These are phyloP conservation scores for Coemansia sp. DNA, from an alignment of 192 early-diverging fungal species.

Conservation along the genomic window DNA sequence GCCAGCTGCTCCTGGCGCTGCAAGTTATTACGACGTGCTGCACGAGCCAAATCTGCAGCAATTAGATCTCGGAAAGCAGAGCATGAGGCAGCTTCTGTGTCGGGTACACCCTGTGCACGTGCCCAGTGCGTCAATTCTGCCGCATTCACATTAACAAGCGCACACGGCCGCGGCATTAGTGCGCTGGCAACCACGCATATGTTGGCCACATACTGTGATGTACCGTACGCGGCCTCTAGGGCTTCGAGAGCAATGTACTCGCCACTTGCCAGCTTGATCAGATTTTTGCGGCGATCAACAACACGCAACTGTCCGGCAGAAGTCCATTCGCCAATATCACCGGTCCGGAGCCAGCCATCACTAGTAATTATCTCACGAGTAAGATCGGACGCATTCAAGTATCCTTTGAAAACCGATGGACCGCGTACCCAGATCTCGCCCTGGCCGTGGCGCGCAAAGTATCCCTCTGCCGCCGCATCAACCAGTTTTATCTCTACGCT, in stretches of 20 bases:
- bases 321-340: constrained; percentile 87
- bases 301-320: constrained; percentile 74
- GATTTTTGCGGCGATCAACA: constrained; percentile 92
- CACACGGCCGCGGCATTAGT: constrained; percentile 69
- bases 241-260: constrained; percentile 96
- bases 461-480: constrained; percentile 65
- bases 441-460: constrained; percentile 62
- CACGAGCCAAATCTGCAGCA: constrained; percentile 25
- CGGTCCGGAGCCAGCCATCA: constrained; percentile 87
- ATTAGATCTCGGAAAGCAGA: constrained; percentile 1
- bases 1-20: constrained; percentile 73
- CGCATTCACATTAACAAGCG: constrained; percentile 67
- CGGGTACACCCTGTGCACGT: background rate
- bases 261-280: constrained; percentile 88
- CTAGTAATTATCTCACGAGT: constrained; percentile 67
- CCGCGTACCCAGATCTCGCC: constrained; percentile 88
- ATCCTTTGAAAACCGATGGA: constrained; percentile 75
- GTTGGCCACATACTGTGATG: constrained; percentile 69
- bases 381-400: constrained; percentile 70
- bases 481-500: constrained; percentile 80
- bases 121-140: background rate
- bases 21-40: constrained; percentile 68
- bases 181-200: constrained; percentile 77
- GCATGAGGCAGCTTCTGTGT: background rate
- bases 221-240: constrained; percentile 88